A percentile compares a stretch with the other conserved stretches of the same genome.
Evolutionary conservation across 2,329 filamentous ascomycete species (phyloP).

Genomic region (Tolypocladium nubicola): DNA sequence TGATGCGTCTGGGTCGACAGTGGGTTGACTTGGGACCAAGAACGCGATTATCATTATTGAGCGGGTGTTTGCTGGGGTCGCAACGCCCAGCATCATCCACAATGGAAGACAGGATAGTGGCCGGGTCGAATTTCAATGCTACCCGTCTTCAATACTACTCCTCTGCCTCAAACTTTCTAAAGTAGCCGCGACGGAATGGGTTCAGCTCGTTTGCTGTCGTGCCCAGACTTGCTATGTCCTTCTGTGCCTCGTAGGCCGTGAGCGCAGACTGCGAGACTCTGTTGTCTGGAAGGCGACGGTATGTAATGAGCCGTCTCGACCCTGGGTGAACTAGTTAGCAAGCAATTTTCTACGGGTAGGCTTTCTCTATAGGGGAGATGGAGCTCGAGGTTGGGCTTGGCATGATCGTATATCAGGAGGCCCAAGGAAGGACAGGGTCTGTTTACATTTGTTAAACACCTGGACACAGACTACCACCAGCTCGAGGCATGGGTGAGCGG

Average conservation of each 20-base stretch:
- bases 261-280: slow-evolving; percentile 37
- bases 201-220: slow-evolving; percentile 49
- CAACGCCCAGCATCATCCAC: not conserved
- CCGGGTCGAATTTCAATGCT: not conserved
- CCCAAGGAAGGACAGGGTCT: not conserved
- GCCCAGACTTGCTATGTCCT: slow-evolving; percentile 23
- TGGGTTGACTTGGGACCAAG: not conserved
- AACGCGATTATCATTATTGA: not conserved
- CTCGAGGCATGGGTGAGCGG: slow-evolving; percentile 64
- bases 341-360: not conserved
- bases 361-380: not conserved
- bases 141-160: slow-evolving; percentile 3
- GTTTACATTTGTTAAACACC: slow-evolving; percentile 75
- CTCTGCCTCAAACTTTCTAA: slow-evolving; percentile 37
- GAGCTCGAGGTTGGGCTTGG: not conserved
- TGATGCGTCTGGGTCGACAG: not conserved
- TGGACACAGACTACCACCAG: slow-evolving; percentile 72
- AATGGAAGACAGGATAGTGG: not conserved
- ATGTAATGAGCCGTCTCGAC: slow-evolving; percentile 83
- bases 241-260: slow-evolving; percentile 19
- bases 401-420: too few species aligned
- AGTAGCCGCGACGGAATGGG: slow-evolving; percentile 49
- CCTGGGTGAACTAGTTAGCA: slow-evolving; percentile 35
- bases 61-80: not conserved
- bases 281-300: slow-evolving; percentile 56